A percentile compares a stretch with the other conserved stretches of the same genome.
These are phyloP conservation scores for Pythium myriotylum DNA, from an alignment of 352 stramenopile genomes.

Conservation along the genomic window DNA sequence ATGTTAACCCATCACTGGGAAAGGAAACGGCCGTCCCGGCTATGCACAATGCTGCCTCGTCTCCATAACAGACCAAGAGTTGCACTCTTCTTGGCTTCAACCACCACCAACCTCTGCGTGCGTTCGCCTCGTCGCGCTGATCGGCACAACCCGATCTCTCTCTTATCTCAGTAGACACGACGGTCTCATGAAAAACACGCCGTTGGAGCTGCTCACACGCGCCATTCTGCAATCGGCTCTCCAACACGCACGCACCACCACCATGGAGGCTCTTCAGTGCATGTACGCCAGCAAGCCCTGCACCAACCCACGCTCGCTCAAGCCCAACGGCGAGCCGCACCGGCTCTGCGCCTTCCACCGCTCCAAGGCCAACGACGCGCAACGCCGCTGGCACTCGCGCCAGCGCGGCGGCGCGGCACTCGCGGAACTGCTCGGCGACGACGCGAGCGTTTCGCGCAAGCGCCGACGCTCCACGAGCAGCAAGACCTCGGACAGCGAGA, in stretches of 20 bases:
- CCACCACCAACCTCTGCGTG: not conserved
- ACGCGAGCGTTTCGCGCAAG: not conserved
- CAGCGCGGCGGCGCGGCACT: not conserved
- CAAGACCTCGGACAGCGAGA: not conserved
- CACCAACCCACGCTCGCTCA: conserved; percentile 1
- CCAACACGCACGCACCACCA: not conserved
- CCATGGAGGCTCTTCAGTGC: not conserved
- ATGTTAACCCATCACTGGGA: no score
- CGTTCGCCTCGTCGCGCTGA: not conserved
- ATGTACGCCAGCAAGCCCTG: conserved; percentile 4
- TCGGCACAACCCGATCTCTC: no score
- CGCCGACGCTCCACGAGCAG: not conserved
- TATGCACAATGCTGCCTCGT: not conserved
- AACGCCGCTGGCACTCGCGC: conserved; percentile 2
- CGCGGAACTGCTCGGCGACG: not conserved
- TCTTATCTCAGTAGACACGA: not conserved
- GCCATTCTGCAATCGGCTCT: not conserved
- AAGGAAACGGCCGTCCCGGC: no score
- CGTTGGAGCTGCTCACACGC: not conserved
- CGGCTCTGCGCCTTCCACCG: conserved; percentile 1
- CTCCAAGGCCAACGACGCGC: not conserved
- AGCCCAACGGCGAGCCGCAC: not conserved
- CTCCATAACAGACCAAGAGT: conserved; percentile 1
- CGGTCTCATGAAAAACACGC: no score
- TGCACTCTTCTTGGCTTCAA: not conserved